phyloP scores from a whole-genome alignment of 1,284 basidiomycete species.

The Marasmius tenuissimus region DNA sequence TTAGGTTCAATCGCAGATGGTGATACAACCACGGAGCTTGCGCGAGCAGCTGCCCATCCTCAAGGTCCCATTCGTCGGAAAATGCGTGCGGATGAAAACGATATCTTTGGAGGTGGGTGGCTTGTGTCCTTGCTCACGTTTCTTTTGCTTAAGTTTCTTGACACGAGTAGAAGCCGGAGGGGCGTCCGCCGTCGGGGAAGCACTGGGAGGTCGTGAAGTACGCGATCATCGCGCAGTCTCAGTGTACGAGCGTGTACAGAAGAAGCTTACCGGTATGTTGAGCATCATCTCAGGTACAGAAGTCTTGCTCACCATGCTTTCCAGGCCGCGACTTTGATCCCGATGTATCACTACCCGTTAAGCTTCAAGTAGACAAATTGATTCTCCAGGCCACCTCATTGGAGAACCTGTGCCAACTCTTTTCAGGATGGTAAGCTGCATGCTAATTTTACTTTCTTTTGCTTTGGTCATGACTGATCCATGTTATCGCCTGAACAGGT shows the following conservation, averaged over 20 bases:
- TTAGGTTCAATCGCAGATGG: slow-evolving; percentile 38
- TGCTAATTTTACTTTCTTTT: neutral
- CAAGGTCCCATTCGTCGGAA: slow-evolving; percentile 69
- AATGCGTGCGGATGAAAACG: slow-evolving; percentile 78
- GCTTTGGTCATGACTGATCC: neutral
- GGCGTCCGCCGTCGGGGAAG: slow-evolving; percentile 42
- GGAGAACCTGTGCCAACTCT: slow-evolving; percentile 94
- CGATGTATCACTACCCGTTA: slow-evolving; percentile 69
- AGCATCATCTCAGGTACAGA: neutral
- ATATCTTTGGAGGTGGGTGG: slow-evolving; percentile 72
- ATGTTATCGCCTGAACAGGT: slow-evolving; percentile 19
- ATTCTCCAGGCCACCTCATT: slow-evolving; percentile 89
- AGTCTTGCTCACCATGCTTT: slow-evolving; percentile 5
- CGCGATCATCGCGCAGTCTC: slow-evolving; percentile 88
- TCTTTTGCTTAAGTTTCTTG: slow-evolving; percentile 7
- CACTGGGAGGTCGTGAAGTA: slow-evolving; percentile 60
- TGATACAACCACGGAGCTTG: slow-evolving; percentile 59
- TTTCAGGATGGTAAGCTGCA: slow-evolving; percentile 82
- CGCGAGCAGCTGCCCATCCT: slow-evolving; percentile 69
- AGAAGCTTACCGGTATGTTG: slow-evolving; percentile 83
- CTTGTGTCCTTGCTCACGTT: neutral
- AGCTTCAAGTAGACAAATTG: slow-evolving; percentile 85
- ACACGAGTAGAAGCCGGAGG: slow-evolving; percentile 49
- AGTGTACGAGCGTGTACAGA: slow-evolving; percentile 91
- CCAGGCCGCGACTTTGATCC: slow-evolving; percentile 90